Conservation (phyloP, 2,329 filamentous ascomycete genomes). For the Eutypa lata region DNA sequence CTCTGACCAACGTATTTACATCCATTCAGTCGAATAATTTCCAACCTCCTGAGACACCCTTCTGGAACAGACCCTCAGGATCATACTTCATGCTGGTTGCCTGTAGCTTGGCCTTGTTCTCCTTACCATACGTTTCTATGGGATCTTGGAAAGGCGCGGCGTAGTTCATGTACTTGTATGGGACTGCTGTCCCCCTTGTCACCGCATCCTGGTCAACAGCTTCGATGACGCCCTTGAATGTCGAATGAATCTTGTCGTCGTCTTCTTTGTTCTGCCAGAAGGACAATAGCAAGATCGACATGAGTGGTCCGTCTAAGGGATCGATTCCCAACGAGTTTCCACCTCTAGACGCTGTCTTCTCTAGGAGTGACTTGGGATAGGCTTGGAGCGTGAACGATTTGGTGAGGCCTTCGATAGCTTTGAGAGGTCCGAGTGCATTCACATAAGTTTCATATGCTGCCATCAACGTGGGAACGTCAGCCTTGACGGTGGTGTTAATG, state of each 20-base stretch:
- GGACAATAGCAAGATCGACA: conserved; percentile 11
- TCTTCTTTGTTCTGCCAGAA: conserved; percentile 16
- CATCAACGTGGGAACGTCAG: conserved; percentile 5
- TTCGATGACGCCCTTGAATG: conserved; percentile 7
- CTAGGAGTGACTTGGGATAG: conserved; percentile 13
- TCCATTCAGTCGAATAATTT: conserved; percentile 7
- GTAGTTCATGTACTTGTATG: conserved; percentile 21
- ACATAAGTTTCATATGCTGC: conserved; percentile 4
- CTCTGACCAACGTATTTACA: background rate
- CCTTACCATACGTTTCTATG: conserved; percentile 13
- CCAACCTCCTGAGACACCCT: conserved; percentile 3
- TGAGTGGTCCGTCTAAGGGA: conserved; percentile 12
- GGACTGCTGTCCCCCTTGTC: conserved; percentile 7
- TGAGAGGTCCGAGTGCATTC: conserved; percentile 10
- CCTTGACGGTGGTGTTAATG: conserved; percentile 10
- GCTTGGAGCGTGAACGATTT: conserved; percentile 18
- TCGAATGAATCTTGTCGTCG: conserved; percentile 10
- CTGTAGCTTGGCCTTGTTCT: conserved; percentile 10
- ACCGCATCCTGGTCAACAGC: conserved; percentile 12
- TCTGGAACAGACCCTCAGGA: conserved; percentile 13
- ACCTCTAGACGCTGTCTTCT: conserved; percentile 6
- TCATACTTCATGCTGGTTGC: conserved; percentile 11
- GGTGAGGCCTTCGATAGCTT: conserved; percentile 10
- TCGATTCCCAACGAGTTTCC: conserved; percentile 17
- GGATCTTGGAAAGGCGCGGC: conserved; percentile 15